A percentile compares a stretch with the other conserved stretches of the same genome.
Conservation (phyloP, 2,329 filamentous ascomycete genomes). For the Botrytis elliptica region DNA sequence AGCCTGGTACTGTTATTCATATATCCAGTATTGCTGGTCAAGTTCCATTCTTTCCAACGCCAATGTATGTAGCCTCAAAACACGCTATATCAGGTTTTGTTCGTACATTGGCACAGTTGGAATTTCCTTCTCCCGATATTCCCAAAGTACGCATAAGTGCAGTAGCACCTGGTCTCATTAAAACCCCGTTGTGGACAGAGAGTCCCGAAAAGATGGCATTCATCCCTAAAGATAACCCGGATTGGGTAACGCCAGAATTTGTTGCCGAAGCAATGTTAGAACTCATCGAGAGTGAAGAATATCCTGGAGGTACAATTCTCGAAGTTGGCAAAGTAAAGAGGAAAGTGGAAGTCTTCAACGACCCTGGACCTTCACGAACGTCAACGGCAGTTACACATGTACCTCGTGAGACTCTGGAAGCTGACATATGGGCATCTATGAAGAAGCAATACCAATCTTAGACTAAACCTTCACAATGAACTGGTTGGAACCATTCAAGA, state of each 20-base stretch:
- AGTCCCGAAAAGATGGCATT: slow-evolving; percentile 45
- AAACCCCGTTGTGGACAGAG: slow-evolving; percentile 49
- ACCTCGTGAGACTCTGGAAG: background rate
- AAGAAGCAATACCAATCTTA: background rate
- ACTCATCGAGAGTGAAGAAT: slow-evolving; percentile 40
- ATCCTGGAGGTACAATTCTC: slow-evolving; percentile 44
- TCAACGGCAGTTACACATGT: background rate
- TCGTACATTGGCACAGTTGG: slow-evolving; percentile 43
- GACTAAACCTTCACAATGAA: background rate
- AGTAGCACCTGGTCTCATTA: slow-evolving; percentile 44
- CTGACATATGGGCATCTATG: slow-evolving; percentile 16
- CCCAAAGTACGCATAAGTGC: slow-evolving; percentile 44
- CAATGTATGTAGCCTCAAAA: slow-evolving; percentile 50
- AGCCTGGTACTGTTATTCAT: slow-evolving; percentile 43
- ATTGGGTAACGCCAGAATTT: slow-evolving; percentile 46
- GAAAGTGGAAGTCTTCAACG: slow-evolving; percentile 41
- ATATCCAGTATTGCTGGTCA: slow-evolving; percentile 50
- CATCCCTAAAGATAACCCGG: slow-evolving; percentile 32
- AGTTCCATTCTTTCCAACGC: slow-evolving; percentile 40
- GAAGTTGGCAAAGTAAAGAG: slow-evolving; percentile 43
- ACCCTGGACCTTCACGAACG: slow-evolving; percentile 41
- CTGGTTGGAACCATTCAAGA: background rate
- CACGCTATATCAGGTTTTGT: slow-evolving; percentile 50
- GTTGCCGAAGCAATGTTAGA: slow-evolving; percentile 48
- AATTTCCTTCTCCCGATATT: slow-evolving; percentile 36